phyloP scores from a whole-genome alignment of 768 basidiomycete species.

The Hemileccinum impolitum region DNA sequence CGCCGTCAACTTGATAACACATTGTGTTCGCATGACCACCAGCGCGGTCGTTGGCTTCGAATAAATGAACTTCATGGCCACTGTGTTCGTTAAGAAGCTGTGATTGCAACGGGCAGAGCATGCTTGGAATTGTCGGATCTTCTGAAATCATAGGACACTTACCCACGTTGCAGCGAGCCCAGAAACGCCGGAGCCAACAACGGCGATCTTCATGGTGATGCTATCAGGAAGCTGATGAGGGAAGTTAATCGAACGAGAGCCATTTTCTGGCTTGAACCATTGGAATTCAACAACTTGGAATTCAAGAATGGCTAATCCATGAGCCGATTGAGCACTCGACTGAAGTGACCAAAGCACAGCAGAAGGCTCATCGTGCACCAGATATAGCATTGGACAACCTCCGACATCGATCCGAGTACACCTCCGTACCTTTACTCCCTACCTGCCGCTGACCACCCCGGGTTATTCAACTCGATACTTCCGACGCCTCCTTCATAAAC shows the following conservation, averaged over 20 bases:
- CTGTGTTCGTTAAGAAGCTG: slow-evolving; percentile 72
- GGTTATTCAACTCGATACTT: slow-evolving; percentile 53
- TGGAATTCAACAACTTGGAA: too few relatives aligned
- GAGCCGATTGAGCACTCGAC: too few relatives aligned
- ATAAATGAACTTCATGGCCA: slow-evolving; percentile 72
- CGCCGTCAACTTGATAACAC: slow-evolving; percentile 40
- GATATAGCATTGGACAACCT: neutral
- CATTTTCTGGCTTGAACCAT: too few relatives aligned
- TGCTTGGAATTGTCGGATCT: too few relatives aligned
- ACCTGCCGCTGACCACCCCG: slow-evolving; percentile 44
- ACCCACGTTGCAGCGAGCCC: slow-evolving; percentile 80
- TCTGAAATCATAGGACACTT: slow-evolving; percentile 8
- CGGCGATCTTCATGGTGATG: slow-evolving; percentile 47
- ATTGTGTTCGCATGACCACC: slow-evolving; percentile 82
- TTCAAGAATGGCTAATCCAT: too few relatives aligned
- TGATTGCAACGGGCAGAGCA: too few relatives aligned
- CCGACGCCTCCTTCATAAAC: slow-evolving; percentile 68
- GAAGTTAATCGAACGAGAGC: too few relatives aligned
- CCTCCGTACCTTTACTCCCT: slow-evolving; percentile 10
- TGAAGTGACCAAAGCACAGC: too few relatives aligned
- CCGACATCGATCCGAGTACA: neutral
- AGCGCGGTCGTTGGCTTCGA: slow-evolving; percentile 60
- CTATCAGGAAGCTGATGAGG: too few relatives aligned
- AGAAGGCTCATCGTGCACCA: too few relatives aligned
- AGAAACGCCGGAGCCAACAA: slow-evolving; percentile 75